Percentiles rank a stretch among this genome's conserved stretches.
Conservation (phyloP, 805 yeast species). For the Saturnispora mendoncae region DNA sequence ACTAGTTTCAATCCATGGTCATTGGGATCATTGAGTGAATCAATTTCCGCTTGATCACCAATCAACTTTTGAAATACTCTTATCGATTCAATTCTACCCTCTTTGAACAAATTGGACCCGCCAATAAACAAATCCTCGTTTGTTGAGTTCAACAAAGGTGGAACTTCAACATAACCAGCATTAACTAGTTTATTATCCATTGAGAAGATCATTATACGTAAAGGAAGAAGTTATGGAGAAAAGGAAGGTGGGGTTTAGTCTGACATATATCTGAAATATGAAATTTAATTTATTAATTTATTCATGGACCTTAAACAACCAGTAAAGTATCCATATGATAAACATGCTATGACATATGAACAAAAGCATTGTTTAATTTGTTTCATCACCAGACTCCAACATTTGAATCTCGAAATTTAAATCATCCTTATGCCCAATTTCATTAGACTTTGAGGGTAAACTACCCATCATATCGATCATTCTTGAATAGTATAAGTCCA, state of each 20-base stretch:
- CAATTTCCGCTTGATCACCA: background rate
- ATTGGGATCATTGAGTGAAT: background rate
- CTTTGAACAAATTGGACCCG: slow-evolving; percentile 18
- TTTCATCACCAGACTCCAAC: background rate
- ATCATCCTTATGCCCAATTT: slow-evolving; percentile 27
- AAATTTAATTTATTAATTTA: no score
- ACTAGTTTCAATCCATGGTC: background rate
- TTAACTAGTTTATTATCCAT: background rate
- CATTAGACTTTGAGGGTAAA: slow-evolving; percentile 11
- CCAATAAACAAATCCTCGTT: slow-evolving; percentile 25
- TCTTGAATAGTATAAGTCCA: slow-evolving; percentile 40
- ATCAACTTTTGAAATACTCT: slow-evolving; percentile 14
- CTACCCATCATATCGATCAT: slow-evolving; percentile 44
- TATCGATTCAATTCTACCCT: slow-evolving; percentile 18
- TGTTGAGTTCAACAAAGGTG: slow-evolving; percentile 18
- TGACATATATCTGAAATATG: no score
- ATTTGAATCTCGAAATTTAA: slow-evolving; percentile 11
- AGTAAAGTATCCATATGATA: no score
- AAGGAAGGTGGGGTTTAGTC: background rate
- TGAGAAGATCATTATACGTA: background rate
- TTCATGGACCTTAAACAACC: no score
- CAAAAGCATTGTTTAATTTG: no score
- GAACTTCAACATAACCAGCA: slow-evolving; percentile 12
- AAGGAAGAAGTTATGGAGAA: no score
- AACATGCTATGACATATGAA: no score